Base-by-base conservation (phyloP, 2,329 filamentous ascomycete species). In the Lasiodiplodia gonubiensis region DNA sequence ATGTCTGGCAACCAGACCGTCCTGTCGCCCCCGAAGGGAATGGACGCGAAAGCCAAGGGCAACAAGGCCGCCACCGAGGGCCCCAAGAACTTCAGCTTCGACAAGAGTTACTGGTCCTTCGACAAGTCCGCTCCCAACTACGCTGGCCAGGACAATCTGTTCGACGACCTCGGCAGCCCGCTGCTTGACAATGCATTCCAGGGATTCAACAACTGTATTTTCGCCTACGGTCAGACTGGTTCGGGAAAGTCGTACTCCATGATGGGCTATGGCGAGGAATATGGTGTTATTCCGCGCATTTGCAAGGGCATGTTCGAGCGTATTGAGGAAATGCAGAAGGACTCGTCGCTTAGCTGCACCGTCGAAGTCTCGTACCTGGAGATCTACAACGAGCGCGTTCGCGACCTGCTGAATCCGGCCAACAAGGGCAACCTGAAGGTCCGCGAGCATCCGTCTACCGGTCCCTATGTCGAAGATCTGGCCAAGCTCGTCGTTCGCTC, bases 141-240 rank as follows among this genome's bases (percentile, higher is more conserved):
- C 79, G 94, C 95, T 53, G 93, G 92, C 21, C 95, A 99, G 78
- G 91, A 94, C 69, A 88, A 95, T 75, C 85, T 99, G 21, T 96
- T 97, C 79, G 86, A 89, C 65, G 95, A 98, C 77, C 82, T 99
- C 70, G 95, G 95, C 70, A 88, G 89, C 72, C 95, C 95, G 64
- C 86, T 99, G 68, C 86, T 99, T 72, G 94, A 99, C 82, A 99
- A 99, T 87, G 95, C 95, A 21, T 99, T 99, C 77, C 89, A 94
- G 75, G 95, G 95, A 53, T 99, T 98, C 84, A 98, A 99, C 85
- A 99, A 98, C 80, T 99, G 95, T 85, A 99, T 99, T 76, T 99
- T 99, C 78, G 95, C 95, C 16, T 99, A 99, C 77, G 95, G 95
- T 21, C 95, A 99, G 83, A 99, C 95, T 2, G 95, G 95, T 72